Evolutionary conservation across 768 basidiomycete genomes (phyloP).

Genomic region (Mycena polygramma): DNA sequence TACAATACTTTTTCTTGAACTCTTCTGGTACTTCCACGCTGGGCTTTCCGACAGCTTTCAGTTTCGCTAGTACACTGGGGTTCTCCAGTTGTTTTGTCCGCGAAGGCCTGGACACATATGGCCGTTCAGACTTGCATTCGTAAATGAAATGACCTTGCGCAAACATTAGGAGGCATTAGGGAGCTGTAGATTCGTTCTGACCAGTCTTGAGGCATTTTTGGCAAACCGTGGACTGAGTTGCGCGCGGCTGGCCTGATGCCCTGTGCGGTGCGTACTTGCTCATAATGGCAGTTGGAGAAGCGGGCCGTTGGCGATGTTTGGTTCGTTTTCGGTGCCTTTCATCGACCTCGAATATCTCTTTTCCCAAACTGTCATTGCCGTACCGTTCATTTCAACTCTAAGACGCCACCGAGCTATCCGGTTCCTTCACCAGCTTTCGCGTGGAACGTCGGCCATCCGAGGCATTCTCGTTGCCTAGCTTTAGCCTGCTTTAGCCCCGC

Average conservation of each 20-base stretch:
- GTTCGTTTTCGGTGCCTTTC: not conserved
- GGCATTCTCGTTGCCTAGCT: conserved; percentile 10
- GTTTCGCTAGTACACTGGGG: conserved; percentile 73
- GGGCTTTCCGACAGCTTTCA: conserved; percentile 79
- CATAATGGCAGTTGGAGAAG: conserved; percentile 60
- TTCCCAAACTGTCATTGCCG: not conserved
- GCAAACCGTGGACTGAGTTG: conserved; percentile 77
- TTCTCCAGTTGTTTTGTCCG: conserved; percentile 89
- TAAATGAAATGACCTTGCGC: conserved; percentile 88
- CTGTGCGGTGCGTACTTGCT: conserved; percentile 86
- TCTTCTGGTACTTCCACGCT: conserved; percentile 91
- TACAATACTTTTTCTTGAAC: conserved; percentile 79
- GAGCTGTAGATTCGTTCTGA: not conserved
- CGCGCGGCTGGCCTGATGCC: conserved; percentile 70
- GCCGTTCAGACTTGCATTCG: conserved; percentile 85
- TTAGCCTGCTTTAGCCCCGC: conserved; percentile 13
- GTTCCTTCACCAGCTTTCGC: not conserved
- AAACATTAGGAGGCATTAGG: conserved; percentile 26
- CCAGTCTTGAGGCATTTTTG: conserved; percentile 80
- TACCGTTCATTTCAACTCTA: conserved; percentile 1
- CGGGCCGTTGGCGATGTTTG: not conserved
- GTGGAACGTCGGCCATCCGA: conserved; percentile 8
- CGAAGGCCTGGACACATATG: conserved; percentile 92
- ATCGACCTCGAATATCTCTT: not conserved
- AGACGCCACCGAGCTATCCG: not conserved